Conservation (phyloP, 495 filamentous ascomycete genomes). For the Delitschia confertaspora region DNA sequence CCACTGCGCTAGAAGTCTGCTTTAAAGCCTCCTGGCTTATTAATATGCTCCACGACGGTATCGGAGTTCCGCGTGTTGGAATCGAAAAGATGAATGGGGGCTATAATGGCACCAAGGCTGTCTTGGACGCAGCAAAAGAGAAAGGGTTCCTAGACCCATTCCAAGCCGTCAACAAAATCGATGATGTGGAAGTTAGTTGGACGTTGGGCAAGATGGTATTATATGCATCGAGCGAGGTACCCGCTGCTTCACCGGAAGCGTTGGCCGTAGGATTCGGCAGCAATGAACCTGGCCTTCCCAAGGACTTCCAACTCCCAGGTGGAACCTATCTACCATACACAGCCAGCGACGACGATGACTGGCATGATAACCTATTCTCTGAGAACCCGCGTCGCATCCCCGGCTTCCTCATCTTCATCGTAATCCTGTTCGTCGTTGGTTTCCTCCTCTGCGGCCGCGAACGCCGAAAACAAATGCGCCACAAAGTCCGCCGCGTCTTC, state of each 20-base stretch:
- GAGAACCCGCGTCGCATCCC: slow-evolving; percentile 58
- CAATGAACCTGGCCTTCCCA: slow-evolving; percentile 58
- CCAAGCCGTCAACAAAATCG: slow-evolving; percentile 87
- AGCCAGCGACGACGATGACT: slow-evolving; percentile 52
- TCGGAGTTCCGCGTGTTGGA: slow-evolving; percentile 85
- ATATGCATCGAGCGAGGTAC: slow-evolving; percentile 84
- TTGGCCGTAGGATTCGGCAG: slow-evolving; percentile 86
- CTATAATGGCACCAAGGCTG: slow-evolving; percentile 62
- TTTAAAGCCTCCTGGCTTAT: slow-evolving; percentile 99
- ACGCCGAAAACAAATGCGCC: slow-evolving; percentile 57
- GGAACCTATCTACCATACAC: slow-evolving; percentile 22
- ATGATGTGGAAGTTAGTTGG: slow-evolving; percentile 93
- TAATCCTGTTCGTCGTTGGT: slow-evolving; percentile 58
- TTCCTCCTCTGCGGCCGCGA: slow-evolving; percentile 65
- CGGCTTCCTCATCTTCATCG: slow-evolving; percentile 61
- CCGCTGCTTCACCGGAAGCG: slow-evolving; percentile 47
- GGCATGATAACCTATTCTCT: slow-evolving; percentile 63
- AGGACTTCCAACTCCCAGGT: slow-evolving; percentile 82
- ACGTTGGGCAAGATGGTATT: slow-evolving; percentile 96
- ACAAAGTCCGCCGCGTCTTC: slow-evolving; percentile 43
- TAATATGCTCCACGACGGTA: slow-evolving; percentile 89
- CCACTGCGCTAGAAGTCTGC: slow-evolving; percentile 74
- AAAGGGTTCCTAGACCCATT: slow-evolving; percentile 84
- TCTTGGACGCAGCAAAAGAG: slow-evolving; percentile 58
- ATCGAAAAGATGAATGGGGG: slow-evolving; percentile 49